These are phyloP conservation scores for Rhodocollybia butyracea DNA, from an alignment of 768 basidiomycete species.

Conservation along the genomic window DNA sequence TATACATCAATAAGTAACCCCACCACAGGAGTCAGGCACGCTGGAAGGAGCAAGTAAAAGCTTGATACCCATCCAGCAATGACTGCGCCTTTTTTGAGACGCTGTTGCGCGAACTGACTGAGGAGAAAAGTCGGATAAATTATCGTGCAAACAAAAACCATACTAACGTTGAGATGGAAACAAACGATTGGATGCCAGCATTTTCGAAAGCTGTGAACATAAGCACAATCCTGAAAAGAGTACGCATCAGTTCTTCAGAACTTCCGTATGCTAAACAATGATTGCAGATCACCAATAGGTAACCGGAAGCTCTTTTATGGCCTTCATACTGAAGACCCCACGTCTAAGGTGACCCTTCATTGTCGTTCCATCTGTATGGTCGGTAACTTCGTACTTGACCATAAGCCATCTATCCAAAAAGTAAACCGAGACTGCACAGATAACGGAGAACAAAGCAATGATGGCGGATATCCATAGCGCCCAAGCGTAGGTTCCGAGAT, in stretches of 20 bases:
- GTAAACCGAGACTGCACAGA: slow-evolving; percentile 32
- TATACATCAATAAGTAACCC: slow-evolving; percentile 37
- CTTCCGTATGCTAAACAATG: slow-evolving; percentile 24
- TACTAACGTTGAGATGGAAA: slow-evolving; percentile 39
- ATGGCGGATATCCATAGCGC: slow-evolving; percentile 38
- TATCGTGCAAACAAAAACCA: too few relatives aligned
- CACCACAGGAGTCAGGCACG: slow-evolving; percentile 35
- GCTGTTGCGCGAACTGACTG: slow-evolving; percentile 40
- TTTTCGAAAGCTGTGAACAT: slow-evolving; percentile 31
- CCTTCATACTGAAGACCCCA: slow-evolving; percentile 27
- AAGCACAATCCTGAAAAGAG: background rate
- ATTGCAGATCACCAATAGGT: slow-evolving; percentile 37
- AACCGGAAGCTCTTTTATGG: slow-evolving; percentile 29
- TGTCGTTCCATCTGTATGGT: slow-evolving; percentile 30
- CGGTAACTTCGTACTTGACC: slow-evolving; percentile 29
- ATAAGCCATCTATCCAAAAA: slow-evolving; percentile 35
- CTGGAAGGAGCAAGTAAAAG: slow-evolving; percentile 38
- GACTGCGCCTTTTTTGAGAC: slow-evolving; percentile 38
- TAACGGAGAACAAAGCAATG: slow-evolving; percentile 34
- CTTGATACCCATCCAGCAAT: slow-evolving; percentile 42
- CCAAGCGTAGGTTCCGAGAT: slow-evolving; percentile 37
- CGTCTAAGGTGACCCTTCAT: slow-evolving; percentile 21
- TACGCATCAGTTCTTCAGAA: background rate
- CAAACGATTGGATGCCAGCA: slow-evolving; percentile 39
- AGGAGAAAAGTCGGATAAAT: too few relatives aligned